Base-by-base conservation (phyloP, 176 grass and related monocot genomes). In the Musa troglodytarum region DNA sequence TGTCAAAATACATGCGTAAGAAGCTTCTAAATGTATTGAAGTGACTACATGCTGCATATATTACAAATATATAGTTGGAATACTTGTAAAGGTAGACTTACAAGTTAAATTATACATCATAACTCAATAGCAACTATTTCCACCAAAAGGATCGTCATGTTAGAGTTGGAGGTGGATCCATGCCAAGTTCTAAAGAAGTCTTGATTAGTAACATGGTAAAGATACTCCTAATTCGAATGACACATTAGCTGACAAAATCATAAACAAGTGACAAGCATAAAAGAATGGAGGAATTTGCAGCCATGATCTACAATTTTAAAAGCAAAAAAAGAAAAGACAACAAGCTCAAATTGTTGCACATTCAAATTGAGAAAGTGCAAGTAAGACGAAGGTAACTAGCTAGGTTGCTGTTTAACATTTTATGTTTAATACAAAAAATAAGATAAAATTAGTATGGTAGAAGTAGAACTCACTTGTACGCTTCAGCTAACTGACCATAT, bases 391-490 rank as follows among this genome's bases (percentile, higher is more conserved):
- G 66, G 22, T 16, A 14, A 49, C 14, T 68, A 34, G 13, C 11
- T 28, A 68, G 43, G 13, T 19, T 9, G 12, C 26, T 43, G 13
- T 61, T 61, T n/a, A 61, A 61, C 15, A 61, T 61, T 43, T 43
- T 43, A 61, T 61, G 14, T n/a, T n/a, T n/a, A 68, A 22, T 7
- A 29, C 10, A 1, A 16, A 34, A 12, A 34, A 70, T 8, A 70
- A 50, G 43, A 70, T 20, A 49, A 9, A 17, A 70, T 70, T 51
- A 50, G 43, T n/a, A 3, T 51, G 49, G 1, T 50, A n/a, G 17
- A 56, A 86, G 34, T 66, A 75, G 17, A 56, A 86, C 90, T 95
- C 68, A 99, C 96, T 99, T 99, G 72, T 95, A 99, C 70, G 84
- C 91, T 17, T 94, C 90, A 77, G 77, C 70, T 43, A 94, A 64